Evolutionary conservation across 176 grass and related monocot species (phyloP).

Genomic region (maize (Zea mays)): Zm-B73-REFERENCE-NAM-5.0 NC_050101.1:171482001-171482500

Average conservation of each 20-base stretch:
- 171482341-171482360: slow-evolving; percentile 79
- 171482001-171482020: slow-evolving; percentile 11
- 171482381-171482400: slow-evolving; percentile 70
- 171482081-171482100: background rate
- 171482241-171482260: background rate
- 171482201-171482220: slow-evolving; percentile 4
- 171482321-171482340: slow-evolving; percentile 71
- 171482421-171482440: slow-evolving; percentile 55
- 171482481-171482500: background rate
- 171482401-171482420: slow-evolving; percentile 61
- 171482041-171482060: slow-evolving; percentile 11
- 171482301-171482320: slow-evolving; percentile 50
- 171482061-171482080: slow-evolving; percentile 4
- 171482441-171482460: slow-evolving; percentile 67
- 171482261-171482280: slow-evolving; percentile 5
- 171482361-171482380: slow-evolving; percentile 75
- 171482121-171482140: background rate
- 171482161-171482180: background rate
- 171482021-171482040: background rate
- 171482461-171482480: slow-evolving; percentile 25
- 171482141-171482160: background rate
- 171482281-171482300: slow-evolving; percentile 36
- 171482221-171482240: background rate
- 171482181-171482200: background rate
- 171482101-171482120: slow-evolving; percentile 1